Conservation (phyloP, 2,329 filamentous ascomycete genomes). For the Aphanoascus verrucosus region DNA sequence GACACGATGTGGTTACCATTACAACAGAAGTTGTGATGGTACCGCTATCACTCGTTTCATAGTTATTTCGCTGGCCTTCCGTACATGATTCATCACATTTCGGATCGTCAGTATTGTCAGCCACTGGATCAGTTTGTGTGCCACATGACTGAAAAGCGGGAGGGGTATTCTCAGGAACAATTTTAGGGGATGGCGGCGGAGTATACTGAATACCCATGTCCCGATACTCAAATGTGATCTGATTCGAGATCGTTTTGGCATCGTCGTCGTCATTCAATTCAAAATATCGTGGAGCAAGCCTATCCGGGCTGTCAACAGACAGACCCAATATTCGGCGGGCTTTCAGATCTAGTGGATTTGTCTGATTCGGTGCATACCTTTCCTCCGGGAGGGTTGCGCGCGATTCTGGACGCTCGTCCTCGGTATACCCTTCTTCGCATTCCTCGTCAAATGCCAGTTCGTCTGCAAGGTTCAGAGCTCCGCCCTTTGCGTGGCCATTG, state of each 20-base stretch:
- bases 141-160: conserved; percentile 1
- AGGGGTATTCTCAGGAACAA: conserved; percentile 34
- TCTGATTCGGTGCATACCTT: conserved; percentile 27
- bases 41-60: conserved; percentile 21
- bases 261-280: conserved; percentile 23
- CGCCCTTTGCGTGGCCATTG: conserved; percentile 46
- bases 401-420: conserved; percentile 54
- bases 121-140: conserved; percentile 1
- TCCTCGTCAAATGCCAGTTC: conserved; percentile 72
- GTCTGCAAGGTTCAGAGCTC: conserved; percentile 72
- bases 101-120: not conserved
- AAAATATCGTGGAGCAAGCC: not conserved
- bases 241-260: conserved; percentile 25
- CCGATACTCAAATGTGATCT: conserved; percentile 48
- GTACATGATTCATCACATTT: not conserved
- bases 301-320: conserved; percentile 26
- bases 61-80: not conserved
- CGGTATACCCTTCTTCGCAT: conserved; percentile 56
- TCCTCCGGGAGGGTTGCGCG: conserved; percentile 37
- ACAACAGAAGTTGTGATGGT: conserved; percentile 26
- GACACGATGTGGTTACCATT: conserved; percentile 35
- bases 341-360: conserved; percentile 30
- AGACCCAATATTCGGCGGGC: conserved; percentile 39
- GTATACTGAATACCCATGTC: conserved; percentile 76
- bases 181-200: conserved; percentile 62